Percentiles rank a stretch among this genome's conserved stretches.
Conservation (phyloP, 1,139 yeast genomes). For the Sugiyamaella xylanicola region DNA sequence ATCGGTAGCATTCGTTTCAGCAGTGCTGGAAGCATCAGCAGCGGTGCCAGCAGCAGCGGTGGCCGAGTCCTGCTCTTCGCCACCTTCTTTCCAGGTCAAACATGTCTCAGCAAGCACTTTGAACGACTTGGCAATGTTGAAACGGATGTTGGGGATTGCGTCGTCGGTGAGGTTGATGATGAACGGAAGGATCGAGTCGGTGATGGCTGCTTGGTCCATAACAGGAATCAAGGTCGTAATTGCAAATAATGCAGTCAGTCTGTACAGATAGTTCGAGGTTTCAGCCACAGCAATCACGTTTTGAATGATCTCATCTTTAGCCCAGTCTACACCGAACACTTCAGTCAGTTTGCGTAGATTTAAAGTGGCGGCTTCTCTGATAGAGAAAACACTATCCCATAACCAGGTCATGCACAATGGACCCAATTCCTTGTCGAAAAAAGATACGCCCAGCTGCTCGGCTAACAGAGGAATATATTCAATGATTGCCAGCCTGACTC, state of each 20-base stretch:
- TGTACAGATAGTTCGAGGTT: conserved; percentile 75
- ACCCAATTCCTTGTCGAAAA: conserved; percentile 89
- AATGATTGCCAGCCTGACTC: conserved; percentile 94
- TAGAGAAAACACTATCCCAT: conserved; percentile 97
- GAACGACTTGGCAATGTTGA: conserved; percentile 89
- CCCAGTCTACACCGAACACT: conserved; percentile 95
- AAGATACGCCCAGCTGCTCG: conserved; percentile 90
- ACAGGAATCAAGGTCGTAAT: conserved; percentile 70
- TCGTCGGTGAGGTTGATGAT: conserved; percentile 71
- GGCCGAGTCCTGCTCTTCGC: conserved; percentile 16
- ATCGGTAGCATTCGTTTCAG: not conserved
- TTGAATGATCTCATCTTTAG: conserved; percentile 77
- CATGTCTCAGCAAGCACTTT: conserved; percentile 60
- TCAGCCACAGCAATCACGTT: conserved; percentile 60
- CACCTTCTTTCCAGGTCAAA: conserved; percentile 37
- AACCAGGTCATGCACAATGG: conserved; percentile 93
- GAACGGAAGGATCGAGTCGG: conserved; percentile 75
- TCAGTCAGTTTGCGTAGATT: conserved; percentile 78
- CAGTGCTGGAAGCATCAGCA: conserved; percentile 21
- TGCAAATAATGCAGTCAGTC: conserved; percentile 89
- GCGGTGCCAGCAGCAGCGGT: conserved; percentile 15
- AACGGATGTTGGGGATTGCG: conserved; percentile 90
- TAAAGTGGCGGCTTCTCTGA: conserved; percentile 92
- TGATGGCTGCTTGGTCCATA: conserved; percentile 55
- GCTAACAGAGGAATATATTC: conserved; percentile 96